Percentiles rank a stretch among this genome's conserved stretches.
phyloP scores from a whole-genome alignment of 352 stramenopile genomes.

The Phytophthora uliginosa region DNA sequence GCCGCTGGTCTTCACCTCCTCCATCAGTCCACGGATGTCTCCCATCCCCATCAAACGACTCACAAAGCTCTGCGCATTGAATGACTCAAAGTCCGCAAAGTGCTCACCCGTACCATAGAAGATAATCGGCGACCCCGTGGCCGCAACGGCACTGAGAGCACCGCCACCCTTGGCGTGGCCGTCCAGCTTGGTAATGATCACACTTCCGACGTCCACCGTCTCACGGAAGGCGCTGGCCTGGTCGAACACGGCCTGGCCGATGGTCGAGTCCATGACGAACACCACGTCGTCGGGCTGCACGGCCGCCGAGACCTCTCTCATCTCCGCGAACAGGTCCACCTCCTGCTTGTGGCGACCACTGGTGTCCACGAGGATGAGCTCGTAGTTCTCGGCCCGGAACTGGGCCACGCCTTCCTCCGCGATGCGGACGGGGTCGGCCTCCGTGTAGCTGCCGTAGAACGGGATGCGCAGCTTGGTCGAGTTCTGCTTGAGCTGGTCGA shows the following conservation, averaged over 20 bases:
- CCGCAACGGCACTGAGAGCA: conserved; percentile 98
- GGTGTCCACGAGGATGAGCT: conserved; percentile 99
- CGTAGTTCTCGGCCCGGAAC: conserved; percentile 98
- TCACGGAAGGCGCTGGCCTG: conserved; percentile 97
- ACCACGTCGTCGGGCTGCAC: conserved; percentile 98
- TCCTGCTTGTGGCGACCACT: conserved; percentile 99
- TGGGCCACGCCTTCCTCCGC: conserved; percentile 98
- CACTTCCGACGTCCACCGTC: conserved; percentile 97
- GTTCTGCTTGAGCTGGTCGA: conserved; percentile 99
- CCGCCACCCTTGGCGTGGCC: conserved; percentile 99
- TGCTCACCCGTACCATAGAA: conserved; percentile 99
- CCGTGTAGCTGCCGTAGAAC: conserved; percentile 99
- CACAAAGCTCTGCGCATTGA: conserved; percentile 98
- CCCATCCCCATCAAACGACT: conserved; percentile 99
- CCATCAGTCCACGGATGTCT: conserved; percentile 97
- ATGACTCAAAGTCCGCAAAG: conserved; percentile 99
- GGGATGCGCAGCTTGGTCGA: conserved; percentile 98
- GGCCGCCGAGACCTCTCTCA: conserved; percentile 98
- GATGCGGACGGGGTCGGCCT: conserved; percentile 98
- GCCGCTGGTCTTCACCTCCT: conserved; percentile 93
- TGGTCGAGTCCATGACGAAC: conserved; percentile 99
- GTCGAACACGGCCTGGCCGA: conserved; percentile 98
- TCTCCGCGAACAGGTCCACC: conserved; percentile 98
- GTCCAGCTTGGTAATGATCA: conserved; percentile 99
- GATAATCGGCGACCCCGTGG: conserved; percentile 98